Base-by-base conservation (phyloP, 805 yeast species). In the Cyberlindnera maritima region DNA sequence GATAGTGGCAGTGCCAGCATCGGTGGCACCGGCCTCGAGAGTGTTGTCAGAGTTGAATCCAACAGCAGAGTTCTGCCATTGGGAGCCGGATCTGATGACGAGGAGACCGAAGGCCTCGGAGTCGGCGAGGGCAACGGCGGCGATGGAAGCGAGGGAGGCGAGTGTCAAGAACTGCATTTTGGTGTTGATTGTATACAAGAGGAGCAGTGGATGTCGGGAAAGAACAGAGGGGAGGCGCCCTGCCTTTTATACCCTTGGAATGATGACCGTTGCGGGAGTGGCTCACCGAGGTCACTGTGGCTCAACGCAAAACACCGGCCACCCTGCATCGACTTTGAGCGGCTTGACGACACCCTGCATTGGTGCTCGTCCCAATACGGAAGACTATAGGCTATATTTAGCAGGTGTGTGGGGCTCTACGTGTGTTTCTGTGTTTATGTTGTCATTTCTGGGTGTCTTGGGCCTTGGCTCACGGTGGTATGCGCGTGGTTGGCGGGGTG, bases 71-170 rank as follows among this genome's bases (percentile, higher is more conserved):
- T 61, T 62, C 50, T 68, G 71, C 51, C 62, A 56, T 26, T 43
- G 37, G 39, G 69, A 58, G 35, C 68, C 70, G 15, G 73, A 67
- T 44, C 63, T 58, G 44, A 68, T 61, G 35, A 60, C 44, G 15
- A 68, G n/a, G 17, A 65, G 31, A 49, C 67, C 68, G 51, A 69
- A 68, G n/a, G 50, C n/a, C 41, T 61, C 62, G 17, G 74, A 67
- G 54, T 68, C 72, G 28, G 71, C 71, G 35, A 55, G 40, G 44
- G 60, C 58, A 26, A 63, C 50, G 18, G 68, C 29, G 25, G 57
- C 55, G 48, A 47, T n/a, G n/a, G n/a, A 60, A 35, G 58, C 52
- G 33, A 65, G 42, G 40, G 62, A 46, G 46, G 60, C 47, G 34
- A 61, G 41, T 26, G 60, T 39, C 3, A 10, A 12, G 44, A 53